Evolutionary conservation across 2,329 filamentous ascomycete genomes (phyloP).

Genomic region (Metarhizium brunneum): DNA sequence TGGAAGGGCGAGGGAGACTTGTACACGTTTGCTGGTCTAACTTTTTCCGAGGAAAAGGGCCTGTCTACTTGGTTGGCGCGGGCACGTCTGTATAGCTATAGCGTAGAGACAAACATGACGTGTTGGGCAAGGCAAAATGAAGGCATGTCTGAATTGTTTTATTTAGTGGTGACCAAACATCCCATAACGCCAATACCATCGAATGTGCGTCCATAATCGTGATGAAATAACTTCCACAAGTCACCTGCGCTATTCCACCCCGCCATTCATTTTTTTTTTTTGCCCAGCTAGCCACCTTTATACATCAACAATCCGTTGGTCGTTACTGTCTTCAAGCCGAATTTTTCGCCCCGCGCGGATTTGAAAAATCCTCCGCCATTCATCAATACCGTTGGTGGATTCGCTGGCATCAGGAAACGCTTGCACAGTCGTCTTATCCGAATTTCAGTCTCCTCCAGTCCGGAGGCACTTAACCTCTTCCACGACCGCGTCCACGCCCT

Average conservation of each 20-base stretch:
- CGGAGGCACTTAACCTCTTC: constrained; percentile 1
- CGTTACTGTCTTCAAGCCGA: not conserved
- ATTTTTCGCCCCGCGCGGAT: not conserved
- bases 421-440: not conserved
- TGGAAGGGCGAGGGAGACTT: no score
- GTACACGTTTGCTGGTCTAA: no score
- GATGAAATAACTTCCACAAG: constrained; percentile 5
- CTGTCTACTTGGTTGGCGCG: no score
- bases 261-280: not conserved
- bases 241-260: constrained; percentile 1
- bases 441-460: not conserved
- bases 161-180: constrained; percentile 19
- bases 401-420: not conserved
- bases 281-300: not conserved
- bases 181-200: constrained; percentile 26
- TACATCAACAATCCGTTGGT: not conserved
- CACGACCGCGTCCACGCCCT: constrained; percentile 24
- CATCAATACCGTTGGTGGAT: not conserved
- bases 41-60: no score
- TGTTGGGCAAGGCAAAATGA: no score
- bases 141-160: not conserved
- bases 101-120: not conserved
- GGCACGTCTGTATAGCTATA: no score
- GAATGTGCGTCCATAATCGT: constrained; percentile 5
- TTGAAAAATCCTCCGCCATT: not conserved